Evolutionary conservation across 2,329 filamentous ascomycete species (phyloP).

Genomic region (Claviceps quebecensis): DNA sequence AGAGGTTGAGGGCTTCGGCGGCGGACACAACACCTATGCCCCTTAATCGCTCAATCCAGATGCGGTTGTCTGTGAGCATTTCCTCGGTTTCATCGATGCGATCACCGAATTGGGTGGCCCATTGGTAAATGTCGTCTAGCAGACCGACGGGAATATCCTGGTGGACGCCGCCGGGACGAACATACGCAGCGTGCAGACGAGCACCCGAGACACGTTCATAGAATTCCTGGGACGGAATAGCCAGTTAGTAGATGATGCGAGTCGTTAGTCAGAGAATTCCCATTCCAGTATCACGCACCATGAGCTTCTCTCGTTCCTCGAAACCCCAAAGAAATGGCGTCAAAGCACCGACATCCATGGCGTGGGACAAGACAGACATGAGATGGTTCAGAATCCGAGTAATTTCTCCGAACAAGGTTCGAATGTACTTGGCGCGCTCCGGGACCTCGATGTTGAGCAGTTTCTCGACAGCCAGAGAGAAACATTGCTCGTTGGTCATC

Average conservation of each 20-base stretch:
- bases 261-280: too few relatives aligned
- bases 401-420: conserved; percentile 89
- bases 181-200: conserved; percentile 91
- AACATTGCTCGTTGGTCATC: conserved; percentile 99
- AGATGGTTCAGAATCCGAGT: conserved; percentile 91
- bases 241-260: not conserved
- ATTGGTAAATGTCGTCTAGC: conserved; percentile 98
- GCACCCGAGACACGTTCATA: conserved; percentile 98
- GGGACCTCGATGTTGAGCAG: conserved; percentile 93
- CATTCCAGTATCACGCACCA: conserved; percentile 47
- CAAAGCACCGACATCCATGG: conserved; percentile 96
- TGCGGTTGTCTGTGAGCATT: conserved; percentile 96
- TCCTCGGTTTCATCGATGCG: conserved; percentile 98
- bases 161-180: conserved; percentile 89
- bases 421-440: conserved; percentile 89
- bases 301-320: conserved; percentile 98
- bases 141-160: conserved; percentile 90
- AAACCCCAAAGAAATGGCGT: conserved; percentile 99
- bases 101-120: conserved; percentile 97
- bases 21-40: conserved; percentile 85
- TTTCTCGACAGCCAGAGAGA: conserved; percentile 91
- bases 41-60: conserved; percentile 91
- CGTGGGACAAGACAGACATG: conserved; percentile 94
- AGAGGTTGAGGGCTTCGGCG: conserved; percentile 89
- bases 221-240: conserved; percentile 60